These are phyloP conservation scores for Aspergillus viridinutans DNA, from an alignment of 2,329 filamentous ascomycete genomes.

Conservation along the genomic window DNA sequence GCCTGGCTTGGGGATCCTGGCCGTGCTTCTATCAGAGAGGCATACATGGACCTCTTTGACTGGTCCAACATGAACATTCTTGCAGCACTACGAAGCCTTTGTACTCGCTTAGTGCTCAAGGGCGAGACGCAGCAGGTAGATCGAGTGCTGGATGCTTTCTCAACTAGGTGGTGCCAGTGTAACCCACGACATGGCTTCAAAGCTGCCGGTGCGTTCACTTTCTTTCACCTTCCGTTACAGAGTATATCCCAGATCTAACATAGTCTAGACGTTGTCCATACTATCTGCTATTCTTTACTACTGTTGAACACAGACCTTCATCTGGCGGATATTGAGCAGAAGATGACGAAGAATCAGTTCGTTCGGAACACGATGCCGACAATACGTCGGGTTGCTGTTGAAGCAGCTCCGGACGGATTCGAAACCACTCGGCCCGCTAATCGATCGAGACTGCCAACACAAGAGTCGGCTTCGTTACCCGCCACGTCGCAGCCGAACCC, in stretches of 20 bases:
- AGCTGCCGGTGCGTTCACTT: constrained; percentile 60
- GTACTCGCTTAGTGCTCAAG: constrained; percentile 73
- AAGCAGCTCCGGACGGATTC: constrained; percentile 66
- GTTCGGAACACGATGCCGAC: constrained; percentile 95
- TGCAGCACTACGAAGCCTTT: constrained; percentile 71
- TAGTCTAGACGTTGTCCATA: constrained; percentile 79
- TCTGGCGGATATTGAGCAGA: constrained; percentile 87
- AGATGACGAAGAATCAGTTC: constrained; percentile 94
- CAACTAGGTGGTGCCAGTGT: constrained; percentile 86
- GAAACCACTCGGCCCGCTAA: constrained; percentile 48
- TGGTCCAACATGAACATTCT: constrained; percentile 79
- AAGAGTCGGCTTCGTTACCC: constrained; percentile 33
- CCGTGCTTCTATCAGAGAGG: constrained; percentile 55
- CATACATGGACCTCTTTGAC: constrained; percentile 91
- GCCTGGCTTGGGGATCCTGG: constrained; percentile 72
- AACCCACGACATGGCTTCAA: constrained; percentile 94
- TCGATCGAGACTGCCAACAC: constrained; percentile 30
- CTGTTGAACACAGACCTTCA: constrained; percentile 95
- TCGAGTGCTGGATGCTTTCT: constrained; percentile 84
- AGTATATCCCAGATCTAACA: constrained; percentile 26
- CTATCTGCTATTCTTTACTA: constrained; percentile 93
- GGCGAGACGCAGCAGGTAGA: constrained; percentile 97
- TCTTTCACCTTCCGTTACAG: neutral
- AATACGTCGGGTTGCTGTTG: constrained; percentile 69
- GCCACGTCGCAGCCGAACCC: constrained; percentile 5